A percentile compares a stretch with the other conserved stretches of the same genome.
These are phyloP conservation scores for Hamamelis virginiana DNA, from an alignment of 164 flowering plant genomes.

Conservation along the genomic window DNA sequence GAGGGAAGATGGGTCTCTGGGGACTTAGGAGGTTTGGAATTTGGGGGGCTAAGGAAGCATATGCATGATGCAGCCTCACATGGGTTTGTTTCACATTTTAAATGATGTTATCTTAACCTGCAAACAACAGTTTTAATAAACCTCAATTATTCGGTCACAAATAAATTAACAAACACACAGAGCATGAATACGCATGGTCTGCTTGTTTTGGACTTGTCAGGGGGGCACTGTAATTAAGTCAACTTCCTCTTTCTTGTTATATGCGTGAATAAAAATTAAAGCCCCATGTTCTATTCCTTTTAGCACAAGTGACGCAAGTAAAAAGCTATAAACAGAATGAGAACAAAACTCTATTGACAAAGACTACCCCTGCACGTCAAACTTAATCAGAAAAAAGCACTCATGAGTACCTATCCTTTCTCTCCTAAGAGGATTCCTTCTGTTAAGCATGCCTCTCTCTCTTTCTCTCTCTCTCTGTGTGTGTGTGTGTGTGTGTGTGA, in stretches of 20 bases:
- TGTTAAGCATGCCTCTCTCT: constrained; percentile 3
- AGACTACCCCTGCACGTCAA: constrained; percentile 6
- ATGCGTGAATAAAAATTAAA: background rate
- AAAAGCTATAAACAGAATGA: background rate
- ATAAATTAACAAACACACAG: background rate
- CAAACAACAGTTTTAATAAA: constrained; percentile 16
- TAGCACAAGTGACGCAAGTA: constrained; percentile 6
- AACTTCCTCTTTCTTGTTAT: background rate
- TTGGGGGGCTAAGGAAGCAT: constrained; percentile 12
- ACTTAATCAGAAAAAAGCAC: constrained; percentile 10
- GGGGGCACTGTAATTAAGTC: background rate
- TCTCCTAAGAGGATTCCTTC: background rate
- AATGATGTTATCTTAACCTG: constrained; percentile 19
- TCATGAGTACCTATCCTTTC: background rate
- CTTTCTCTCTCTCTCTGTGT: too few relatives aligned
- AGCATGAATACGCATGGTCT: constrained; percentile 22
- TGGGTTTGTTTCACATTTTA: constrained; percentile 10
- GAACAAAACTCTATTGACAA: constrained; percentile 6
- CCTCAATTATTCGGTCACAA: constrained; percentile 15
- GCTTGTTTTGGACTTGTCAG: constrained; percentile 3
- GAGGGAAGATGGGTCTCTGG: too few relatives aligned
- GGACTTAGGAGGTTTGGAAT: too few relatives aligned
- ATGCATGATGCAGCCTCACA: constrained; percentile 13
- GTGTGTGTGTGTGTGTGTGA: too few relatives aligned
- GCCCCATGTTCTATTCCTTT: background rate